Evolutionary conservation across 108 stramenopile species (phyloP).

Genomic region (Parietichytrium sp.): DNA sequence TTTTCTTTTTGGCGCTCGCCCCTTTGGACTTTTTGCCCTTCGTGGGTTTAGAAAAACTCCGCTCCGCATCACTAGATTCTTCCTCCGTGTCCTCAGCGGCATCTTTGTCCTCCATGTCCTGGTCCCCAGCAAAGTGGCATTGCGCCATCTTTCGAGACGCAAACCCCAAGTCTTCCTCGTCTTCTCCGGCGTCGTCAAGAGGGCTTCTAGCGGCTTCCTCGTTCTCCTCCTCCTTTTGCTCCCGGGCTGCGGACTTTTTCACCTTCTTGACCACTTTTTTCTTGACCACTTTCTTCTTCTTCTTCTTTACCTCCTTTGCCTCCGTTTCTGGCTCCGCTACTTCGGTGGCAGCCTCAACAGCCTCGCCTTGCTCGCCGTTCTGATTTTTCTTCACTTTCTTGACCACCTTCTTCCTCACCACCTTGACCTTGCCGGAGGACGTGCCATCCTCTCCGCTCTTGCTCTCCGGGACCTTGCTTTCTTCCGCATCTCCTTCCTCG

Average conservation of each 20-base stretch:
- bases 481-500: not conserved
- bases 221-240: conserved; percentile 5
- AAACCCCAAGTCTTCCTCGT: too few relatives aligned
- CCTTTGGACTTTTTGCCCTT: not conserved
- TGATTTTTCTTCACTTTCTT: not conserved
- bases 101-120: not conserved
- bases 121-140: too few relatives aligned
- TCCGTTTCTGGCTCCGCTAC: not conserved
- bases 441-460: not conserved
- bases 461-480: not conserved
- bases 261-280: not conserved
- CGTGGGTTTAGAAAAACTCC: too few relatives aligned
- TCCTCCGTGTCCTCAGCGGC: not conserved
- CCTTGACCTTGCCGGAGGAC: not conserved
- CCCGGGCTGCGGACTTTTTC: not conserved
- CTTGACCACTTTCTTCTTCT: not conserved
- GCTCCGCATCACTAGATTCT: too few relatives aligned
- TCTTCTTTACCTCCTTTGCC: not conserved
- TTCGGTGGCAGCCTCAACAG: not conserved
- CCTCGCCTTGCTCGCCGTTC: not conserved
- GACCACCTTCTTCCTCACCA: not conserved
- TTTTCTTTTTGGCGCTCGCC: conserved; percentile 7
- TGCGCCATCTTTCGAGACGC: too few relatives aligned
- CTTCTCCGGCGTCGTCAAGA: too few relatives aligned
- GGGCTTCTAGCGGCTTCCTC: too few relatives aligned